These are phyloP conservation scores for Juglanconis sp. DNA, from an alignment of 2,329 filamentous ascomycete species.

Conservation along the genomic window DNA sequence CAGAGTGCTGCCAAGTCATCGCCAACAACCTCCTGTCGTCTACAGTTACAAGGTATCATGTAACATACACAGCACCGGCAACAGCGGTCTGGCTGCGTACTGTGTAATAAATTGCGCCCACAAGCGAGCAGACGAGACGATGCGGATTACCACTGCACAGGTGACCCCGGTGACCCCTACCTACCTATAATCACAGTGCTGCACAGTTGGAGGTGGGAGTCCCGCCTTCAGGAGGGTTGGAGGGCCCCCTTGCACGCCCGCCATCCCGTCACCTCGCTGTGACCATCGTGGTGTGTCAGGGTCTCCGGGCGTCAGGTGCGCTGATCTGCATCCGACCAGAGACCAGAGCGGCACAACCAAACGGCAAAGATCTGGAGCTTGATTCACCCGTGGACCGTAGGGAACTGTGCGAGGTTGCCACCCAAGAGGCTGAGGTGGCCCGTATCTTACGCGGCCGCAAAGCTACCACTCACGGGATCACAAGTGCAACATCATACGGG, in stretches of 20 bases:
- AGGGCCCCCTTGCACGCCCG: neutral
- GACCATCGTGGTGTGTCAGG: neutral
- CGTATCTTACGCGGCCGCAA: conserved; percentile 16
- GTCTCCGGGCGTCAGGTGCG: conserved; percentile 11
- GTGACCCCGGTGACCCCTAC: neutral
- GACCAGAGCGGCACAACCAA: conserved; percentile 3
- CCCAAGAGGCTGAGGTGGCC: conserved; percentile 9
- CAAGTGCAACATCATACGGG: conserved; percentile 2
- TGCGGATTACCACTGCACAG: neutral
- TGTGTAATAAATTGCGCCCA: conserved; percentile 14
- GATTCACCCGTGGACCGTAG: conserved; percentile 1
- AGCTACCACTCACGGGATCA: conserved; percentile 7
- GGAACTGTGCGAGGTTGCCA: conserved; percentile 7
- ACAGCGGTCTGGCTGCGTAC: conserved; percentile 8
- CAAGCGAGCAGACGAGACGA: conserved; percentile 12
- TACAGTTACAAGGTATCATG: neutral
- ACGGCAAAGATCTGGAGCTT: conserved; percentile 5
- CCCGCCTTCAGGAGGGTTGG: conserved; percentile 3
- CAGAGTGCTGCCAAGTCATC: conserved; percentile 8
- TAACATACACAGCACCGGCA: conserved; percentile 4
- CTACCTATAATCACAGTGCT: neutral
- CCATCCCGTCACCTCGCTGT: neutral
- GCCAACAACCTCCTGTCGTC: neutral
- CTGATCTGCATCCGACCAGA: conserved; percentile 11
- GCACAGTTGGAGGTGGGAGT: conserved; percentile 1